These are phyloP conservation scores for Sutorius eximius DNA, from an alignment of 1,284 basidiomycete genomes.

Conservation along the genomic window DNA sequence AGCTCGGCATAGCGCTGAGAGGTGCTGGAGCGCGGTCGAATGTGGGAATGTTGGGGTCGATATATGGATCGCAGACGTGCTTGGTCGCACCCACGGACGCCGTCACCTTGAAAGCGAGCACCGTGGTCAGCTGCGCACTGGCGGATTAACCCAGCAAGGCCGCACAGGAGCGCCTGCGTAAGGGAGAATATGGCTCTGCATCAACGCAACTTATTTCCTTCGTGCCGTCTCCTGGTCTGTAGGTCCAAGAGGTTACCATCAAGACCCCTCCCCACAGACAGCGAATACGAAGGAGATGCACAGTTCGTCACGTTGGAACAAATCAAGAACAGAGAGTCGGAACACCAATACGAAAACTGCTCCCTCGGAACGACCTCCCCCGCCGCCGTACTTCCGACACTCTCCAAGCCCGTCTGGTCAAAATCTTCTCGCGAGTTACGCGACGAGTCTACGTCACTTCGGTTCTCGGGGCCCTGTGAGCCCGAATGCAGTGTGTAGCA, in stretches of 20 bases:
- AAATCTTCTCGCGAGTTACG: conserved; percentile 31
- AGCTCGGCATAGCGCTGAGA: no score
- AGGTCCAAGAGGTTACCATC: background rate
- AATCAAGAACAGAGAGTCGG: conserved; percentile 83
- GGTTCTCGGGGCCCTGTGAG: conserved; percentile 15
- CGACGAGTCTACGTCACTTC: conserved; percentile 6
- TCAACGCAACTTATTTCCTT: conserved; percentile 67
- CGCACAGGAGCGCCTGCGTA: no score
- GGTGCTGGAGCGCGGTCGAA: no score
- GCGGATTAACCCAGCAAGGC: no score
- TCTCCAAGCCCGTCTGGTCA: conserved; percentile 41
- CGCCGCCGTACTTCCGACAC: conserved; percentile 61
- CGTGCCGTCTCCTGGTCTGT: conserved; percentile 60
- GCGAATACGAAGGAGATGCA: conserved; percentile 24
- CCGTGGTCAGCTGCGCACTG: no score
- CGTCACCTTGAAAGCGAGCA: no score
- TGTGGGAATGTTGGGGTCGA: no score
- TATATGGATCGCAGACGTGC: no score
- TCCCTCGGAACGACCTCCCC: conserved; percentile 68
- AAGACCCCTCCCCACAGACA: background rate
- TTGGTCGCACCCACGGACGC: no score
- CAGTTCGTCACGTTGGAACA: conserved; percentile 67
- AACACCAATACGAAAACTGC: conserved; percentile 91
- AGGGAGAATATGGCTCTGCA: no score
- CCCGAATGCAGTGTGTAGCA: conserved; percentile 14